Conservation (phyloP, 768 basidiomycete genomes). For the Nidula microcarpa region DNA sequence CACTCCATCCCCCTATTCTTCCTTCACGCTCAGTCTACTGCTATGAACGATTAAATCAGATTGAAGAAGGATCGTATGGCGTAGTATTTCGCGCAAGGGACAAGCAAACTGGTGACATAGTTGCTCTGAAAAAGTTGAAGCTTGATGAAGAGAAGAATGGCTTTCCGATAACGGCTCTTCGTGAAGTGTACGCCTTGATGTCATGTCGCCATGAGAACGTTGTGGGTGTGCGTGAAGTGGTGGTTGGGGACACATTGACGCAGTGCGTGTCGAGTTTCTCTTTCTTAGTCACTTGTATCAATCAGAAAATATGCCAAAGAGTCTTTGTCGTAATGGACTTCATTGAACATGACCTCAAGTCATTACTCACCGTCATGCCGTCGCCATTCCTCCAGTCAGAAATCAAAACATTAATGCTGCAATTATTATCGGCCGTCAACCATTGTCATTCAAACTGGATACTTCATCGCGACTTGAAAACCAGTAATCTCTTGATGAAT, state of each 20-base stretch:
- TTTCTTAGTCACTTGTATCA: constrained; percentile 16
- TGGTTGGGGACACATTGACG: constrained; percentile 96
- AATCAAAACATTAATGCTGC: constrained; percentile 94
- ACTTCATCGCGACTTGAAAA: constrained; percentile 95
- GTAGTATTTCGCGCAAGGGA: constrained; percentile 96
- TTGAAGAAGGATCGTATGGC: constrained; percentile 98
- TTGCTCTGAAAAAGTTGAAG: constrained; percentile 96
- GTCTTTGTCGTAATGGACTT: constrained; percentile 99
- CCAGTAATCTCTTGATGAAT: constrained; percentile 97
- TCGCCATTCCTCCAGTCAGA: constrained; percentile 96
- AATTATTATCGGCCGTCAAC: constrained; percentile 88
- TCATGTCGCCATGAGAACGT: constrained; percentile 92
- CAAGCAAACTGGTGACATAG: constrained; percentile 92
- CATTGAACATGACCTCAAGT: constrained; percentile 98
- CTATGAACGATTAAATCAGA: constrained; percentile 94
- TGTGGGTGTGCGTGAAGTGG: constrained; percentile 94
- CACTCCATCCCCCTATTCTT: constrained; percentile 70
- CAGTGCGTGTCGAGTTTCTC: constrained; percentile 69
- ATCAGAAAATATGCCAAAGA: constrained; percentile 44
- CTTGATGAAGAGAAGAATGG: constrained; percentile 98
- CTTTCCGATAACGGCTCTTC: constrained; percentile 94
- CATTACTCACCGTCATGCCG: constrained; percentile 92
- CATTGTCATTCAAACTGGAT: constrained; percentile 98
- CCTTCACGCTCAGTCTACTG: constrained; percentile 92
- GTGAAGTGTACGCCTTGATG: constrained; percentile 98